Evolutionary conservation across 495 filamentous ascomycete genomes (phyloP).

Genomic region (Xylaria curta): DNA sequence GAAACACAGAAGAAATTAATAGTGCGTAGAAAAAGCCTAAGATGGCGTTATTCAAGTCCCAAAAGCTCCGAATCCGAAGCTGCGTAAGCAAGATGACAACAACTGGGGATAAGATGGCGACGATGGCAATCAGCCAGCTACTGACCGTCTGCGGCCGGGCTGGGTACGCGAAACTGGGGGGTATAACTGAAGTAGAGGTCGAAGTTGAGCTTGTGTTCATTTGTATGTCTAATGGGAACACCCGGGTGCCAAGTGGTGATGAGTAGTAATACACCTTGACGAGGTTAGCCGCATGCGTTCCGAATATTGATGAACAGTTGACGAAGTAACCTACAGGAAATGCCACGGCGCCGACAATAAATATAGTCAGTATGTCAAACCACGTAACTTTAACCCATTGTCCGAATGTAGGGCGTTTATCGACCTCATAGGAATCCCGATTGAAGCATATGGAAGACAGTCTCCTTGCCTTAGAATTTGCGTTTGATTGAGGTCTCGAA

Average conservation of each 20-base stretch:
- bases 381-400: conserved; percentile 52
- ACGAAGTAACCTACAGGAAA: conserved; percentile 45
- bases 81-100: conserved; percentile 52
- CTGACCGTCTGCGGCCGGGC: conserved; percentile 54
- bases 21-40: conserved; percentile 59
- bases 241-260: conserved; percentile 1
- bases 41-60: conserved; percentile 62
- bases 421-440: conserved; percentile 36
- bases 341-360: conserved; percentile 50
- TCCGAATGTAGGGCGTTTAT: conserved; percentile 50
- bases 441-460: conserved; percentile 14
- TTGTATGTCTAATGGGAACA: conserved; percentile 21
- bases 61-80: conserved; percentile 59
- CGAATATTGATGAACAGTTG: not conserved
- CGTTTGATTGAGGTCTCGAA: not conserved
- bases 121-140: conserved; percentile 50
- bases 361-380: conserved; percentile 56
- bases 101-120: conserved; percentile 50
- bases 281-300: not conserved
- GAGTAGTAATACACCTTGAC: conserved; percentile 21
- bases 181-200: conserved; percentile 42
- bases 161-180: conserved; percentile 57
- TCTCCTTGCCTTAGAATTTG: not conserved
- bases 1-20: conserved; percentile 59
- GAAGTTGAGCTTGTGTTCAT: not conserved